phyloP scores from a whole-genome alignment of 129 eudicot genomes.

The Flaveria trinervia region DNA sequence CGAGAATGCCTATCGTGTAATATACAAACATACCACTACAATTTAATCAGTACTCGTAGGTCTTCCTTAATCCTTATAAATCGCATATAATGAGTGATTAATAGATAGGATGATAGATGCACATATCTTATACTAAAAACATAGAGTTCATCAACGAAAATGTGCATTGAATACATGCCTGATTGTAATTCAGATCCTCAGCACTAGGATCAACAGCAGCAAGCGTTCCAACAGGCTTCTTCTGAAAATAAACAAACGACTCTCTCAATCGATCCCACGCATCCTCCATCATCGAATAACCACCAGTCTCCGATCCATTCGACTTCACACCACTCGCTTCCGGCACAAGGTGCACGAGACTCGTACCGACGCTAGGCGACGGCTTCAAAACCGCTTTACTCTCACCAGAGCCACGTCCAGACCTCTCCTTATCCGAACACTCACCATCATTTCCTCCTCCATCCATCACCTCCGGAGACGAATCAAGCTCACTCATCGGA shows the following conservation, averaged over 20 bases:
- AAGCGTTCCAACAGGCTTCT: slow-evolving; percentile 46
- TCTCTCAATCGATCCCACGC: slow-evolving; percentile 47
- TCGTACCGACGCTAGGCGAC: slow-evolving; percentile 45
- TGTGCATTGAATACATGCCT: slow-evolving; percentile 27
- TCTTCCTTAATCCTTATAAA: background rate
- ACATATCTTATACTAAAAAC: background rate
- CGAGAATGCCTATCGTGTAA: background rate
- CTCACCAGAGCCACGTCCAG: slow-evolving; percentile 30
- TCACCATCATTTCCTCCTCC: background rate
- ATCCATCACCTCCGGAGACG: slow-evolving; percentile 15
- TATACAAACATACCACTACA: no score
- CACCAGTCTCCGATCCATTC: slow-evolving; percentile 27
- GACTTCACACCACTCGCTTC: slow-evolving; percentile 17
- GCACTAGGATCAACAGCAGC: slow-evolving; percentile 46
- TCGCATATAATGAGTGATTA: background rate
- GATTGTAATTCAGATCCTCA: slow-evolving; percentile 53
- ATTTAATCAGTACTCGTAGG: background rate
- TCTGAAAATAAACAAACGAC: slow-evolving; percentile 41
- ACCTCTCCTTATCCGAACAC: slow-evolving; percentile 6
- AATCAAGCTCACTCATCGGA: slow-evolving; percentile 23
- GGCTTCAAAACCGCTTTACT: slow-evolving; percentile 35
- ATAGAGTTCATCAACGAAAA: slow-evolving; percentile 1
- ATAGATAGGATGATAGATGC: background rate
- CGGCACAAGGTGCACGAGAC: slow-evolving; percentile 27
- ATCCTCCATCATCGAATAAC: slow-evolving; percentile 49